A percentile compares a stretch with the other conserved stretches of the same genome.
Conservation (phyloP, 345 rosid species). For the Noccaea bulbosa region DNA sequence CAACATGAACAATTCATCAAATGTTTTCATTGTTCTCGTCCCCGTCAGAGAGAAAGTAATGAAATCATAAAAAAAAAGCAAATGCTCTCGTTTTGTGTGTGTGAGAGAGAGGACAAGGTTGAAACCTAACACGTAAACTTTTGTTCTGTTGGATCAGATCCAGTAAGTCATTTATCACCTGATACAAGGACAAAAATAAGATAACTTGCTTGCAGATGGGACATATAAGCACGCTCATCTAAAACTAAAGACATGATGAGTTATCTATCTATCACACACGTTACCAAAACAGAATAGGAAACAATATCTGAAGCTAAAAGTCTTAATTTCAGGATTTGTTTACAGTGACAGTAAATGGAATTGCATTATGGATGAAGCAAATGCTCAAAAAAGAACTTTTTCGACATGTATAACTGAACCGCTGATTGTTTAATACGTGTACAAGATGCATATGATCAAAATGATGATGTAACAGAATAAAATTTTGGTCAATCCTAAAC, state of each 20-base stretch:
- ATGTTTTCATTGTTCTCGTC: slow-evolving; percentile 12
- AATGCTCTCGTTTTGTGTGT: slow-evolving; percentile 10
- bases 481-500: no score
- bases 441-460: no score
- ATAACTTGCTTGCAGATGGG: slow-evolving; percentile 12
- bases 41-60: slow-evolving; percentile 13
- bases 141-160: slow-evolving; percentile 99
- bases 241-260: slow-evolving; percentile 10
- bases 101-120: slow-evolving; percentile 15
- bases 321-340: slow-evolving; percentile 14
- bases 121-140: slow-evolving; percentile 95
- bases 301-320: slow-evolving; percentile 11
- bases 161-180: slow-evolving; percentile 99
- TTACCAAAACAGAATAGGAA: slow-evolving; percentile 12
- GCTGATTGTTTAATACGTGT: no score
- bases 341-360: slow-evolving; percentile 5
- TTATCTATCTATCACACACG: not conserved
- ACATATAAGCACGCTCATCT: not conserved
- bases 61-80: slow-evolving; percentile 10
- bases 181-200: slow-evolving; percentile 44
- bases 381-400: no score
- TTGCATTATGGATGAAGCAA: slow-evolving; percentile 20
- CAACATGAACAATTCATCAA: slow-evolving; percentile 4
- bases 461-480: no score
- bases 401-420: no score